These are phyloP conservation scores for Hyphopichia pseudoburtonii DNA, from an alignment of 1,139 yeast species.

Conservation along the genomic window DNA sequence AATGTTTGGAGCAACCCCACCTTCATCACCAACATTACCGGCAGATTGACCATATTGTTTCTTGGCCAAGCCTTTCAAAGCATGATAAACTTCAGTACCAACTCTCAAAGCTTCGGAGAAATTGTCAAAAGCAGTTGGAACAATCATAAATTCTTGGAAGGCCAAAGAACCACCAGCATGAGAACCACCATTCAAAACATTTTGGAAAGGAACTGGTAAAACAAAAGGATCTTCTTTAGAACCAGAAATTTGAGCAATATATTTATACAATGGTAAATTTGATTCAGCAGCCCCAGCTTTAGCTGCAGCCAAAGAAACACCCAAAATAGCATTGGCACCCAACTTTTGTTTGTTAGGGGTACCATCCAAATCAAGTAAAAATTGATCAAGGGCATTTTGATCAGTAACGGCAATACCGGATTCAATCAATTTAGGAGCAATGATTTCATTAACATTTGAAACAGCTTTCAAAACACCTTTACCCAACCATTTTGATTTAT, in stretches of 20 bases:
- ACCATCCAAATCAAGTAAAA: conserved; percentile 73
- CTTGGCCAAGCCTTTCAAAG: conserved; percentile 79
- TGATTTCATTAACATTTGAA: conserved; percentile 75
- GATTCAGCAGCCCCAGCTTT: conserved; percentile 89
- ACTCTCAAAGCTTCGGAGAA: conserved; percentile 88
- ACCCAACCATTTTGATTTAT: conserved; percentile 84
- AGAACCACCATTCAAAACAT: conserved; percentile 94
- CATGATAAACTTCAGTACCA: conserved; percentile 91
- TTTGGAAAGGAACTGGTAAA: conserved; percentile 89
- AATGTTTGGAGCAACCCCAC: conserved; percentile 95
- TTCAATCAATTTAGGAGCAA: conserved; percentile 78
- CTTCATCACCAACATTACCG: conserved; percentile 97
- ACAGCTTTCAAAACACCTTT: conserved; percentile 90
- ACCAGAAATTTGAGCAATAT: conserved; percentile 65
- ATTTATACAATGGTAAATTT: conserved; percentile 76
- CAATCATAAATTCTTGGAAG: conserved; percentile 95
- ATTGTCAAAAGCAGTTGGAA: conserved; percentile 75
- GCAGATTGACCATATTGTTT: conserved; percentile 88
- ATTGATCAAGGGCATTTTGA: conserved; percentile 72
- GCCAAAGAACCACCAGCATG: conserved; percentile 97
- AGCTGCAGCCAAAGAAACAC: conserved; percentile 84
- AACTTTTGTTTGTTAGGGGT: conserved; percentile 84
- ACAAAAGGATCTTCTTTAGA: conserved; percentile 64
- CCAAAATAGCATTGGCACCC: conserved; percentile 89
- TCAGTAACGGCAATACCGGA: conserved; percentile 67